Conservation (phyloP, 768 basidiomycete genomes). For the Lentinula detonsa region DNA sequence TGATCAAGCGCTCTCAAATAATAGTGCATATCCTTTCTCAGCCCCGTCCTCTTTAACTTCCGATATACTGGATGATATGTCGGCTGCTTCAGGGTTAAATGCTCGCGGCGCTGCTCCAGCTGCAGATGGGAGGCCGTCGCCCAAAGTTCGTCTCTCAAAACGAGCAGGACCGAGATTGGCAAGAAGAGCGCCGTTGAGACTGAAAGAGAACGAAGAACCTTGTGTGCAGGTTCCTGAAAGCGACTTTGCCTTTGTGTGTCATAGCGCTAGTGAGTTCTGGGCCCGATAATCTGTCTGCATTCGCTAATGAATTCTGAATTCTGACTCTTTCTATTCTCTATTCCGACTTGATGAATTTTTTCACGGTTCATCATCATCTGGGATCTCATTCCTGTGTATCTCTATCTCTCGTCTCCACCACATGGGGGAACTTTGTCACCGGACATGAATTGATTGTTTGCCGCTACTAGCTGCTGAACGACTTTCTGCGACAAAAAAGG, state of each 20-base stretch:
- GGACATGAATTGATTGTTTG: not conserved
- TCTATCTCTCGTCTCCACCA: not conserved
- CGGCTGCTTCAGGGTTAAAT: not conserved
- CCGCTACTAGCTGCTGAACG: constrained; percentile 59
- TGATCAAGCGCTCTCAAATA: not conserved
- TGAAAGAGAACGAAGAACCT: constrained; percentile 30
- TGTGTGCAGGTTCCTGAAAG: constrained; percentile 41
- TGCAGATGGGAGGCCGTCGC: constrained; percentile 11
- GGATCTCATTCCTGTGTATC: not conserved
- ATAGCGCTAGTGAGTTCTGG: constrained; percentile 64
- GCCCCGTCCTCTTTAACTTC: not conserved
- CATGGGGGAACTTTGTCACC: not conserved
- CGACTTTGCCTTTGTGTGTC: constrained; percentile 57
- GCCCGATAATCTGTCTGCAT: not conserved
- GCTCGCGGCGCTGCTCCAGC: not conserved
- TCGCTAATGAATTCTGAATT: not conserved
- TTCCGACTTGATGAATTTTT: not conserved
- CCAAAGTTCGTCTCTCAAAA: constrained; percentile 48
- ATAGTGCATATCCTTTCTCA: not conserved
- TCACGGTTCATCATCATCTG: not conserved
- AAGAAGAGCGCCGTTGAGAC: constrained; percentile 30
- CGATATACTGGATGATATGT: not conserved
- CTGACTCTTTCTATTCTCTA: not conserved
- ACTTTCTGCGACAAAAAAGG: constrained; percentile 59
- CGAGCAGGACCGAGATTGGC: constrained; percentile 47